These are phyloP conservation scores for Leccinum huronense DNA, from an alignment of 1,284 basidiomycete genomes.

Conservation along the genomic window DNA sequence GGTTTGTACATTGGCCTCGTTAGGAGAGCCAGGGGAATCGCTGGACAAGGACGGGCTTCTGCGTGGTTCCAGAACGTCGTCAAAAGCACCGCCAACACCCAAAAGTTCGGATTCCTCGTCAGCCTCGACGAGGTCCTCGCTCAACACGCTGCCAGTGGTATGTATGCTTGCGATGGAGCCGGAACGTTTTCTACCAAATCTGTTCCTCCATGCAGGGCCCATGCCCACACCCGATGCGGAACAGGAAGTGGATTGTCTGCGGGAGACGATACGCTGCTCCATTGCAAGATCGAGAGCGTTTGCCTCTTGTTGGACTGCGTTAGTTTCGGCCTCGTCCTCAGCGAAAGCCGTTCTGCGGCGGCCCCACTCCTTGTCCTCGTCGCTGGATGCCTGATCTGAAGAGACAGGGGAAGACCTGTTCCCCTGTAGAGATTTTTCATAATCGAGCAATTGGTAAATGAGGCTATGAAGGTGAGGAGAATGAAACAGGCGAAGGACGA, in stretches of 20 bases:
- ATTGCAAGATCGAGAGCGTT: slow-evolving; percentile 76
- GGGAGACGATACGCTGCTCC: slow-evolving; percentile 74
- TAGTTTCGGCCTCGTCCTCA: slow-evolving; percentile 54
- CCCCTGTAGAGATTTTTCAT: slow-evolving; percentile 76
- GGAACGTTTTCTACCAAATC: slow-evolving; percentile 66
- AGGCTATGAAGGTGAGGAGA: slow-evolving; percentile 52
- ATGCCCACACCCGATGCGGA: slow-evolving; percentile 62
- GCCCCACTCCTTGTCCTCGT: slow-evolving; percentile 83
- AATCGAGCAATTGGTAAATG: slow-evolving; percentile 95
- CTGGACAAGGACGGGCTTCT: slow-evolving; percentile 37
- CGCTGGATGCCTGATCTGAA: slow-evolving; percentile 54
- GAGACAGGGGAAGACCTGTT: slow-evolving; percentile 47
- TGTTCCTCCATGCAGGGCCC: slow-evolving; percentile 62
- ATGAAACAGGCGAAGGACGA: slow-evolving; percentile 23
- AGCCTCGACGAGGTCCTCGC: slow-evolving; percentile 77
- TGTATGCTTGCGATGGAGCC: slow-evolving; percentile 68
- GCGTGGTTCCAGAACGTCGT: slow-evolving; percentile 42
- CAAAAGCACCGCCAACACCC: slow-evolving; percentile 66
- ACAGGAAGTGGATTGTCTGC: slow-evolving; percentile 68
- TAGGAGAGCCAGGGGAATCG: slow-evolving; percentile 35
- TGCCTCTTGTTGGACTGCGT: slow-evolving; percentile 69
- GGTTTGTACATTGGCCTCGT: slow-evolving; percentile 22
- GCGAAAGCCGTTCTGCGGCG: slow-evolving; percentile 56
- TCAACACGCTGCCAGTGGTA: slow-evolving; percentile 65
- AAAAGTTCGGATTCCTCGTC: slow-evolving; percentile 72